phyloP scores from a whole-genome alignment of 371 early-diverging fungal genomes.

The Zychaea mexicana region DNA sequence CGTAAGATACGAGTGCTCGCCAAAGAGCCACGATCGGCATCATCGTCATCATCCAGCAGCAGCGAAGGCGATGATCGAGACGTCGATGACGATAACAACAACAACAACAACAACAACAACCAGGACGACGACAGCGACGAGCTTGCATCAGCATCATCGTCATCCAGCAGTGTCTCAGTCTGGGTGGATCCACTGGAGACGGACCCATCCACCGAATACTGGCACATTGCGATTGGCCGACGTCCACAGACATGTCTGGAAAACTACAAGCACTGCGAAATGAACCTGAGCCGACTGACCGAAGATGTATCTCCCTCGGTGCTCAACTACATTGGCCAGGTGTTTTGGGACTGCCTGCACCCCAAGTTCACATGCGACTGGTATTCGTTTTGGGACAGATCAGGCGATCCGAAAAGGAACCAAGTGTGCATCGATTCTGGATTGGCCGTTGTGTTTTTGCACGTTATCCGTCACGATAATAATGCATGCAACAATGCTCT shows the following conservation, averaged over 20 bases:
- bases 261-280: conserved; percentile 30
- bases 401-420: conserved; percentile 42
- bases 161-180: conserved; percentile 2
- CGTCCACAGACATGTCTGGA: conserved; percentile 36
- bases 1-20: conserved; percentile 39
- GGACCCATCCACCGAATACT: conserved; percentile 45
- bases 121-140: background rate
- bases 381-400: conserved; percentile 46
- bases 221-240: conserved; percentile 36
- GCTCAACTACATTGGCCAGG: conserved; percentile 40
- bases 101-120: background rate
- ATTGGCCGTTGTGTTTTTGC: conserved; percentile 43
- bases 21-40: conserved; percentile 11
- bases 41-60: conserved; percentile 2
- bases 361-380: conserved; percentile 48
- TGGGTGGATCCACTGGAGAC: conserved; percentile 20
- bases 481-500: conserved; percentile 35
- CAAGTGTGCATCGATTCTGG: conserved; percentile 48
- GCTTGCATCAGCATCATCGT: background rate
- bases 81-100: background rate
- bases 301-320: conserved; percentile 40
- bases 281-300: conserved; percentile 29
- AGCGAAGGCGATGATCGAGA: background rate
- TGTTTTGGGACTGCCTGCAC: conserved; percentile 49
- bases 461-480: conserved; percentile 41